A percentile compares a stretch with the other conserved stretches of the same genome.
Conservation (phyloP, 2,329 filamentous ascomycete species). For the Chaetomium globosum region DNA sequence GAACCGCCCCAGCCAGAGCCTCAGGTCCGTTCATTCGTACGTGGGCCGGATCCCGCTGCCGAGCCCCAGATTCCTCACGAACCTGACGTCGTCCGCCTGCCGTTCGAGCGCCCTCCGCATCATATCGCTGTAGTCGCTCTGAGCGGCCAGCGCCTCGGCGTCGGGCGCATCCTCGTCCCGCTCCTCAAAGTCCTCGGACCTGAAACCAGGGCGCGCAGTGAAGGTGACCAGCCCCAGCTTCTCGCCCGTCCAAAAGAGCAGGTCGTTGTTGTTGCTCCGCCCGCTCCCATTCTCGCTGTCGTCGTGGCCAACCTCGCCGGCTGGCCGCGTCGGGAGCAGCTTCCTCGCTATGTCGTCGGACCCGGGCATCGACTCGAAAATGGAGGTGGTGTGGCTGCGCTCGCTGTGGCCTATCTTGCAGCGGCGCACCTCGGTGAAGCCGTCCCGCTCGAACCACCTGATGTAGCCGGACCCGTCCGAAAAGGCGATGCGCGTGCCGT, state of each 20-base stretch:
- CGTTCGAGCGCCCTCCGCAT: constrained; percentile 75
- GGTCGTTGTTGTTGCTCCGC: constrained; percentile 60
- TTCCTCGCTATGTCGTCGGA: constrained; percentile 78
- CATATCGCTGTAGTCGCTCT: constrained; percentile 61
- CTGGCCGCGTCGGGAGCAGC: constrained; percentile 64
- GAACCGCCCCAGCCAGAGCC: neutral
- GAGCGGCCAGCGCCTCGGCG: constrained; percentile 52
- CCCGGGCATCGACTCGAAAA: constrained; percentile 56
- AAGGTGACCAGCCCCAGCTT: constrained; percentile 73
- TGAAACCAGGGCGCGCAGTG: constrained; percentile 54
- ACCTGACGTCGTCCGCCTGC: constrained; percentile 78
- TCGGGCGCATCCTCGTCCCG: constrained; percentile 44
- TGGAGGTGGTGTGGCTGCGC: constrained; percentile 48
- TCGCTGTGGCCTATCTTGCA: constrained; percentile 60
- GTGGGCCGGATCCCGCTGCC: constrained; percentile 37
- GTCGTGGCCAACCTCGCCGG: constrained; percentile 36
- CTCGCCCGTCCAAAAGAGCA: constrained; percentile 88
- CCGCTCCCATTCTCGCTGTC: constrained; percentile 29
- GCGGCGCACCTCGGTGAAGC: constrained; percentile 61
- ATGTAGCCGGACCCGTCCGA: constrained; percentile 82
- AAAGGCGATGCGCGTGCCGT: constrained; percentile 79
- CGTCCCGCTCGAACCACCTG: constrained; percentile 91
- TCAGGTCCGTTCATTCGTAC: neutral
- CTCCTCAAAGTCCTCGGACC: constrained; percentile 55
- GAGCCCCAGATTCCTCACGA: constrained; percentile 67